A percentile compares a stretch with the other conserved stretches of the same genome.
These are phyloP conservation scores for Parmelia sp. DNA, from an alignment of 495 filamentous ascomycete genomes.

Conservation along the genomic window DNA sequence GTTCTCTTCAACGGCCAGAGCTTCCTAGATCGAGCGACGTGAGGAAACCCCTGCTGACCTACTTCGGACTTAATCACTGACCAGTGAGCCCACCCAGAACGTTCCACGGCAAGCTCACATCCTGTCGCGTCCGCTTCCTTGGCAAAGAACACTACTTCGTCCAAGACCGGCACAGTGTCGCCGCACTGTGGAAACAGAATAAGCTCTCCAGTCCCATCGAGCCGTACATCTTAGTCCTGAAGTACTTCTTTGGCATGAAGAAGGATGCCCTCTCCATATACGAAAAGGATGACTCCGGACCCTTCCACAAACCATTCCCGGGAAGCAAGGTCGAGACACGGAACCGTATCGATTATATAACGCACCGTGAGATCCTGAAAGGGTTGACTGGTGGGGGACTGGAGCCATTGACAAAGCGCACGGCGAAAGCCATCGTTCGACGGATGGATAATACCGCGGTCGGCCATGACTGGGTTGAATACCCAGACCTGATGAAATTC, in stretches of 20 bases:
- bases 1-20: too few species aligned
- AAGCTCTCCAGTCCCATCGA: constrained; percentile 1
- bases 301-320: constrained; percentile 15
- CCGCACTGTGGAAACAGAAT: constrained; percentile 19
- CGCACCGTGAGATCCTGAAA: constrained; percentile 19
- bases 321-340: constrained; percentile 17
- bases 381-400: constrained; percentile 5
- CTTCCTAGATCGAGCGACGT: too few species aligned
- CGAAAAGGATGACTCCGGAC: constrained; percentile 19
- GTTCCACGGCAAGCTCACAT: too few species aligned
- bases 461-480: not conserved
- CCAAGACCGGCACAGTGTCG: constrained; percentile 17
- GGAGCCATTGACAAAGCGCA: constrained; percentile 10
- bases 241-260: constrained; percentile 19
- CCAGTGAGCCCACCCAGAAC: too few species aligned
- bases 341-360: constrained; percentile 22
- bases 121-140: too few species aligned
- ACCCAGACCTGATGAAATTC: constrained; percentile 5
- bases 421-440: not conserved
- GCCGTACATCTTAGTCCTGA: constrained; percentile 15
- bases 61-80: too few species aligned
- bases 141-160: too few species aligned
- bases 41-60: too few species aligned
- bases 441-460: not conserved
- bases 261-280: constrained; percentile 15